Evolutionary conservation across 1,139 yeast species (phyloP).

Genomic region (Lodderomyces metapsilosis): DNA sequence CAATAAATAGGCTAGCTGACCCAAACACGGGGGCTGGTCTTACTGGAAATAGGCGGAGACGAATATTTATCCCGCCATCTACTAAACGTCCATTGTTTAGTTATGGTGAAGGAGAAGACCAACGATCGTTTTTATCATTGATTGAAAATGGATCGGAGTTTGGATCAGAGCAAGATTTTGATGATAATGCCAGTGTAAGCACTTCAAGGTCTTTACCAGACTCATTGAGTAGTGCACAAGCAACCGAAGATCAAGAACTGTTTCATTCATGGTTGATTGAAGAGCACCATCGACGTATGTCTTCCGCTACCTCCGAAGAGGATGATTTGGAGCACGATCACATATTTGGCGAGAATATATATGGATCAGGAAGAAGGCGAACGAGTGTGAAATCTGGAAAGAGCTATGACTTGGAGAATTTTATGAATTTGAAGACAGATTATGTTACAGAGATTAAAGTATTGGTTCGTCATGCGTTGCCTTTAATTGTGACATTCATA

Average conservation of each 20-base stretch:
- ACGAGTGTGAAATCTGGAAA: slow-evolving; percentile 8
- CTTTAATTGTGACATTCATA: slow-evolving; percentile 64
- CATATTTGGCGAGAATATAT: slow-evolving; percentile 5
- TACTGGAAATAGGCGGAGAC: slow-evolving; percentile 40
- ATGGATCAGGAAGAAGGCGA: slow-evolving; percentile 17
- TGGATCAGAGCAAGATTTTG: slow-evolving; percentile 39
- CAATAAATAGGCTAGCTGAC: slow-evolving; percentile 43
- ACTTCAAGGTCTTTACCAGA: slow-evolving; percentile 66
- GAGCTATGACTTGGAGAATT: slow-evolving; percentile 11
- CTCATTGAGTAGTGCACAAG: slow-evolving; percentile 49
- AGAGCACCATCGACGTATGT: slow-evolving; percentile 62
- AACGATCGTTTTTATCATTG: slow-evolving; percentile 58
- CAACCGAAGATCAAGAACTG: slow-evolving; percentile 54
- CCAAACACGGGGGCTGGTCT: slow-evolving; percentile 36
- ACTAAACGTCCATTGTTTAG: slow-evolving; percentile 65
- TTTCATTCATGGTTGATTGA: slow-evolving; percentile 60
- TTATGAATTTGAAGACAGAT: slow-evolving; percentile 46
- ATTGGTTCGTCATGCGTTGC: slow-evolving; percentile 56
- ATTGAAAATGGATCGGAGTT: slow-evolving; percentile 43
- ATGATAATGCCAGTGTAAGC: slow-evolving; percentile 52
- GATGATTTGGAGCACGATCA: slow-evolving; percentile 11
- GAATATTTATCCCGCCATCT: slow-evolving; percentile 67
- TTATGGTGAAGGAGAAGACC: slow-evolving; percentile 62
- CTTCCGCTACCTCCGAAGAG: slow-evolving; percentile 28
- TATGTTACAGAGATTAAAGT: slow-evolving; percentile 44